A percentile compares a stretch with the other conserved stretches of the same genome.
Evolutionary conservation across 2,329 filamentous ascomycete species (phyloP).

Genomic region (Stagonosporopsis cucurbitacearum): DNA sequence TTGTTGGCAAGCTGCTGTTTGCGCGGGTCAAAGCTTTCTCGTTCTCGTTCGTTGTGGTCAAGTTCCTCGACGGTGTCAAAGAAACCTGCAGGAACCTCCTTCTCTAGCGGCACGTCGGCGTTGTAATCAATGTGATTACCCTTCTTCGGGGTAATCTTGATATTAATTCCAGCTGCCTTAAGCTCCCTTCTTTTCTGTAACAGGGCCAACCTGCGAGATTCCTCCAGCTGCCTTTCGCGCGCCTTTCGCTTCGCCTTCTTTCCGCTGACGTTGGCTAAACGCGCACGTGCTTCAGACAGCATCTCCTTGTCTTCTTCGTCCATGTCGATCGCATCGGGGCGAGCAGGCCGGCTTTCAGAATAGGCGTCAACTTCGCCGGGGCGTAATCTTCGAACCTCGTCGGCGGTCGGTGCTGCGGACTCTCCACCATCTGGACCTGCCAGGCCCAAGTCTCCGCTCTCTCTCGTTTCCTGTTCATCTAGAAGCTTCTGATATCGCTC

Average conservation of each 20-base stretch:
- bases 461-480: constrained; percentile 91
- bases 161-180: constrained; percentile 97
- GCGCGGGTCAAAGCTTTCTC: constrained; percentile 85
- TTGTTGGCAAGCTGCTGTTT: constrained; percentile 92
- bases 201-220: constrained; percentile 86
- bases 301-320: constrained; percentile 99
- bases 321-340: constrained; percentile 95
- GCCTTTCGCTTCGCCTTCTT: constrained; percentile 99
- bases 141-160: constrained; percentile 91
- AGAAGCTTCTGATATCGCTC: constrained; percentile 96
- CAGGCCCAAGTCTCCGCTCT: constrained; percentile 80
- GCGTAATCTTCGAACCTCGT: constrained; percentile 85
- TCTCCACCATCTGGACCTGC: constrained; percentile 87
- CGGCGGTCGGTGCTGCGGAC: constrained; percentile 83
- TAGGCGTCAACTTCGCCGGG: constrained; percentile 97
- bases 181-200: constrained; percentile 95
- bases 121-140: constrained; percentile 99
- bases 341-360: constrained; percentile 92
- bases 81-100: constrained; percentile 85
- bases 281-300: constrained; percentile 95
- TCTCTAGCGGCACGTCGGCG: constrained; percentile 97
- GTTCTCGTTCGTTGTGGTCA: constrained; percentile 79
- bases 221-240: constrained; percentile 91
- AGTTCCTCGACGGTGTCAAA: constrained; percentile 91
- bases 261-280: constrained; percentile 95